phyloP scores from a whole-genome alignment of 345 rosid genomes.

The Limnanthes douglasii region DNA sequence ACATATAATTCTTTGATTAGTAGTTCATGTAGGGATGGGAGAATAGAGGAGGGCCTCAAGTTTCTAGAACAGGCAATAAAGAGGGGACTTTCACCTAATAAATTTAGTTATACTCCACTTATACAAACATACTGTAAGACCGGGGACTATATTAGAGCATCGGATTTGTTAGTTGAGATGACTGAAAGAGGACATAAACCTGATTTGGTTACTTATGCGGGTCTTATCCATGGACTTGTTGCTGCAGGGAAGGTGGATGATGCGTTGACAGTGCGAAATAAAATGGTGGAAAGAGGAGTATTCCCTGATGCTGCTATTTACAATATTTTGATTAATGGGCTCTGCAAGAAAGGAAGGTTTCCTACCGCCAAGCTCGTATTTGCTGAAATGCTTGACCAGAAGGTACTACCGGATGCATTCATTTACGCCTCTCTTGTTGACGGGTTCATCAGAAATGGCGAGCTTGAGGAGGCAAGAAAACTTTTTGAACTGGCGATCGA shows the following conservation, averaged over 20 bases:
- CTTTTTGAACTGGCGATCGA: constrained; percentile 33
- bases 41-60: constrained; percentile 31
- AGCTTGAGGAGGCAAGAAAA: constrained; percentile 46
- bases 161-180: constrained; percentile 52
- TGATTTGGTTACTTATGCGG: constrained; percentile 63
- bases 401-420: constrained; percentile 47
- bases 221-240: constrained; percentile 63
- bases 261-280: constrained; percentile 35
- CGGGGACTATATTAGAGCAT: constrained; percentile 34
- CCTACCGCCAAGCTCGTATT: constrained; percentile 47
- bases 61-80: constrained; percentile 41
- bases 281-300: constrained; percentile 48
- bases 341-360: constrained; percentile 61
- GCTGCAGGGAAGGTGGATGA: constrained; percentile 44
- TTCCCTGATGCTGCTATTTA: constrained; percentile 68
- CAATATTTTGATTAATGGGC: constrained; percentile 74
- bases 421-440: constrained; percentile 61
- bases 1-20: constrained; percentile 50
- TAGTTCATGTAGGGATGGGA: constrained; percentile 39
- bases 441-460: constrained; percentile 50
- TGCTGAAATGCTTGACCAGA: constrained; percentile 61
- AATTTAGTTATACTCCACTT: constrained; percentile 43
- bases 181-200: constrained; percentile 49
- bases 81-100: constrained; percentile 35
- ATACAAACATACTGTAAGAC: constrained; percentile 34